phyloP scores from a whole-genome alignment of 768 basidiomycete genomes.

The Kondoa malvinella region DNA sequence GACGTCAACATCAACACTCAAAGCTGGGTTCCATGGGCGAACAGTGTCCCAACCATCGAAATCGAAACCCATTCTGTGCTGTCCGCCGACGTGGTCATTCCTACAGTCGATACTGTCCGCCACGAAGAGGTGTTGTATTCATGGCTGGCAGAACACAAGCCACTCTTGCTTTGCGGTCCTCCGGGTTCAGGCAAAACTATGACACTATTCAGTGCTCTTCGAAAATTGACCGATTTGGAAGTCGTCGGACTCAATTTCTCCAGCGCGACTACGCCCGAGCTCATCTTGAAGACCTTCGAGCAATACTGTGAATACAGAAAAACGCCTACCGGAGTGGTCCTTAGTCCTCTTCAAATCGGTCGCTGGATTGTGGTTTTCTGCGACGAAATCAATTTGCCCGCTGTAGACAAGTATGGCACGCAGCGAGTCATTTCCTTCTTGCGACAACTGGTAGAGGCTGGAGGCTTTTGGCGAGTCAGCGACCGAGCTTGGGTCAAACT shows the following conservation, averaged over 20 bases:
- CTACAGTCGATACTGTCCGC: conserved; percentile 93
- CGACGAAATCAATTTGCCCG: conserved; percentile 96
- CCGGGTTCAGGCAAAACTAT: conserved; percentile 99
- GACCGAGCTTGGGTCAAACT: conserved; percentile 96
- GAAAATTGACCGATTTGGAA: conserved; percentile 96
- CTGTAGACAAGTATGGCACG: conserved; percentile 92
- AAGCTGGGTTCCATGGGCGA: conserved; percentile 84
- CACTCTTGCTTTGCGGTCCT: conserved; percentile 92
- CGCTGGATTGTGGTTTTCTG: conserved; percentile 99
- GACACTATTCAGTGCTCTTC: conserved; percentile 93
- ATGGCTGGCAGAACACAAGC: conserved; percentile 97
- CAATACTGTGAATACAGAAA: conserved; percentile 99
- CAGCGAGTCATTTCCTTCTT: conserved; percentile 97
- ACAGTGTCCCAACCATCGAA: conserved; percentile 80
- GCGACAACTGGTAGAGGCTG: conserved; percentile 82
- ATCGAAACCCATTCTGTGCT: conserved; percentile 94
- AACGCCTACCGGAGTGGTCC: conserved; percentile 91
- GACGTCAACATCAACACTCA: conserved; percentile 74
- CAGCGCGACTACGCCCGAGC: conserved; percentile 91
- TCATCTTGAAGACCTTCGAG: conserved; percentile 97
- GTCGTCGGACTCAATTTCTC: conserved; percentile 98
- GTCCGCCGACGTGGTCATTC: conserved; percentile 88
- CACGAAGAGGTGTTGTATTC: conserved; percentile 98
- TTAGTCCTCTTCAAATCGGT: conserved; percentile 84
- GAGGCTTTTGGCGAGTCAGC: conserved; percentile 81